Evolutionary conservation across 805 yeast species (phyloP), one percentile per base, ranked within the genome.

Genomic region (Ogataea trehalophila): DNA sequence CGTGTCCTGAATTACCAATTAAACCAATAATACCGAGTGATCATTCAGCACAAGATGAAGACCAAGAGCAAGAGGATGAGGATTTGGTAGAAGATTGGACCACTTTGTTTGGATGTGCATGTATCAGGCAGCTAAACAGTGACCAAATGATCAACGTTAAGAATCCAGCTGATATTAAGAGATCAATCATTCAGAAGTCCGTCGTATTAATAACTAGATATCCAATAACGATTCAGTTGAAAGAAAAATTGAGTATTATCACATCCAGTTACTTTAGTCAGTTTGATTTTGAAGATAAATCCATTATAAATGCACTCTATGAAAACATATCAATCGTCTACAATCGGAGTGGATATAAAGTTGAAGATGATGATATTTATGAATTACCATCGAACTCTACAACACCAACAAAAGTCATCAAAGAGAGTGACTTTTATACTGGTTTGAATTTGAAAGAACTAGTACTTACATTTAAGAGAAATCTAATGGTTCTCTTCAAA

Each of bases 71-170:
- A 7, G 31, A 42, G 14, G 17, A 23, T 23, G 41, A 43, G 6
- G 51, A 51, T 22, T 52, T 47, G 33, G 47, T 49, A 22, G 51
- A 59, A 37, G 65, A 69, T 41, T 74, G 73, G 31, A 76, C 80
- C 1, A 94, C 99, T 0, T 66, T 90, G n/a, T 94, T 94, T 73
- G 99, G 96, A 1, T 87, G 96, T 52, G 84, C 96, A 0, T 94
- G 99, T 68, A 88, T 91, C 29, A 76, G 96, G 36, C 98, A 92
- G 66, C 75, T 92, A 38, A 73, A 78, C 38, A 71, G 86, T 1
- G 74, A 76, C 29, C 84, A 83, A 29, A 69, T 92, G 47, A 61
- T 48, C 31, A 47, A 50, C 17, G 42, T 77, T 3, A 74, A 72
- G 47, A 52, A 60, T 29, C 47, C 52, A 16, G 44, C 50, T 17